These are phyloP conservation scores for Verbascum thapsus DNA, from an alignment of 257 asterid genomes.

Conservation along the genomic window DNA sequence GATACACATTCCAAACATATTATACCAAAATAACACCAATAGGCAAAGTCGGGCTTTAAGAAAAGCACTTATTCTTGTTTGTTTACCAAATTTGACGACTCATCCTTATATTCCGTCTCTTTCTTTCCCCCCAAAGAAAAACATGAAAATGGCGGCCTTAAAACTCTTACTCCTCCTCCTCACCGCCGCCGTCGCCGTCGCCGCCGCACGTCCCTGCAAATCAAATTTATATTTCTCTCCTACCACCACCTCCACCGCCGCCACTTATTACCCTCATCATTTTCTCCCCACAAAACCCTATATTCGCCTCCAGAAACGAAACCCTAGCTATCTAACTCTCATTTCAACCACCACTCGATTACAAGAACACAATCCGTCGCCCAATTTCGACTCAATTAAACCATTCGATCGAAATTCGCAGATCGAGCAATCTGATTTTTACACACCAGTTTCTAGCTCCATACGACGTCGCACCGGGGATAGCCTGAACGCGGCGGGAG, in stretches of 20 bases:
- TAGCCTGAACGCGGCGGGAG: constrained; percentile 64
- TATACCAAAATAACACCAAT: background rate
- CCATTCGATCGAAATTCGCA: constrained; percentile 3
- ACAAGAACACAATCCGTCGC: constrained; percentile 17
- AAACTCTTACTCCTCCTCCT: constrained; percentile 33
- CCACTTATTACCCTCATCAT: constrained; percentile 32
- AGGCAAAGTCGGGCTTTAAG: background rate
- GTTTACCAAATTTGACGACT: constrained; percentile 14
- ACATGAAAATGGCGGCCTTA: constrained; percentile 44
- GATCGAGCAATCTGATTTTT: constrained; percentile 32
- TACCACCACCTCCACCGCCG: constrained; percentile 30
- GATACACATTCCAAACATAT: too few species aligned
- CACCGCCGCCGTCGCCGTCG: constrained; percentile 38
- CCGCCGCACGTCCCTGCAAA: constrained; percentile 68
- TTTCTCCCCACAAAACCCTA: constrained; percentile 36
- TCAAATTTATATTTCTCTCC: constrained; percentile 58
- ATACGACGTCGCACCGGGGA: constrained; percentile 62
- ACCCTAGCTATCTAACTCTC: constrained; percentile 45
- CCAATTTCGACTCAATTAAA: constrained; percentile 12
- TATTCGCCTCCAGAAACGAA: constrained; percentile 19
- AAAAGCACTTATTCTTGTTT: background rate
- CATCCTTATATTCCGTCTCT: background rate
- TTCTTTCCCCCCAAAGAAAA: background rate
- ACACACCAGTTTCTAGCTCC: constrained; percentile 55
- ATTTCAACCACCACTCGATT: constrained; percentile 38